Evolutionary conservation across 768 basidiomycete species (phyloP).

Genomic region (Guyanaporus albipodus): DNA sequence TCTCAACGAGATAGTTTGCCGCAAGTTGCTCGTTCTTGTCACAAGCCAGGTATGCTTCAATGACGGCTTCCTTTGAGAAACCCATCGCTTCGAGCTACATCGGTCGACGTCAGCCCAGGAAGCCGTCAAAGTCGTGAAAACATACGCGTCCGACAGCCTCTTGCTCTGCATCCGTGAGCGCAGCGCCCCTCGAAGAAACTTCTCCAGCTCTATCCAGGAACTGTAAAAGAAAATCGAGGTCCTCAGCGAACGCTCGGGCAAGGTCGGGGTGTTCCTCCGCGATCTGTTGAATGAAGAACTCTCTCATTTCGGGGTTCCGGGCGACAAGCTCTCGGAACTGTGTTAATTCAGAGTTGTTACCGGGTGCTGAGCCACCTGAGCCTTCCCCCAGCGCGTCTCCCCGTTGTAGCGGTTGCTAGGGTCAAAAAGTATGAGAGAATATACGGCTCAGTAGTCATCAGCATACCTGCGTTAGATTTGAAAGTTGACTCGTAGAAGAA

Average conservation of each 20-base stretch:
- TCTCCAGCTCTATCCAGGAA: neutral
- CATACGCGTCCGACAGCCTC: constrained; percentile 1
- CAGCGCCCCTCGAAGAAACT: no score
- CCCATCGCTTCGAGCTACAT: constrained; percentile 3
- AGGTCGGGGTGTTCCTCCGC: neutral
- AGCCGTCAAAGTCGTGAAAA: neutral
- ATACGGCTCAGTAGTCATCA: neutral
- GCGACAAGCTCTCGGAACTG: constrained; percentile 2
- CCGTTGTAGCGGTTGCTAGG: neutral
- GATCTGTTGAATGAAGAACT: neutral
- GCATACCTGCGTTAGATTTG: neutral
- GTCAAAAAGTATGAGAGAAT: neutral
- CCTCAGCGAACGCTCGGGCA: neutral
- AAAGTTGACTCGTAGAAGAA: neutral
- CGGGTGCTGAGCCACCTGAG: neutral
- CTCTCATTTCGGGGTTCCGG: neutral
- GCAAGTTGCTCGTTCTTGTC: constrained; percentile 9
- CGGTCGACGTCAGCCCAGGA: neutral
- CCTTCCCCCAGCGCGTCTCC: neutral
- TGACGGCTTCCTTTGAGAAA: constrained; percentile 1
- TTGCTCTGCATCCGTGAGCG: constrained; percentile 1
- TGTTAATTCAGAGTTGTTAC: neutral
- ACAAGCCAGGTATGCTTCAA: constrained; percentile 6
- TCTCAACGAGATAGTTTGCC: constrained; percentile 1
- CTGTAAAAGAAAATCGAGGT: neutral